Evolutionary conservation across 768 basidiomycete species (phyloP).

Genomic region (Ramaria sp.): DNA sequence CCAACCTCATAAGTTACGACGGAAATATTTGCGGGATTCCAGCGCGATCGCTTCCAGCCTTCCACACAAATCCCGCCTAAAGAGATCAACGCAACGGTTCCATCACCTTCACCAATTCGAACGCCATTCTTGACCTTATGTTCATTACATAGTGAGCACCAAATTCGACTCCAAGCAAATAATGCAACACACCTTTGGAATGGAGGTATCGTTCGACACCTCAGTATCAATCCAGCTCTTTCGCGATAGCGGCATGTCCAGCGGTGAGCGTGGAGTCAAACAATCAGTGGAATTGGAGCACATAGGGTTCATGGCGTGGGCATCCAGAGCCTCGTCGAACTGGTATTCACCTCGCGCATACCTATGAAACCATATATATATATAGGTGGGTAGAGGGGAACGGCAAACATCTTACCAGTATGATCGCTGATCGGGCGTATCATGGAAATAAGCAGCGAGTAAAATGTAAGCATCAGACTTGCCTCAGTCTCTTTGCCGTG

Average conservation of each 20-base stretch:
- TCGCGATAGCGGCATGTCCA: conserved; percentile 46
- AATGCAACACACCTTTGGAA: conserved; percentile 38
- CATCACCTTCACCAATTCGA: conserved; percentile 91
- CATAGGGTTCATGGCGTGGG: conserved; percentile 32
- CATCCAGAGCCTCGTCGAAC: conserved; percentile 40
- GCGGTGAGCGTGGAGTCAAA: conserved; percentile 30
- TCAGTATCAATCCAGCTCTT: conserved; percentile 80
- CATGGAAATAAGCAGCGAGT: conserved; percentile 4
- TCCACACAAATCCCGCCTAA: conserved; percentile 95
- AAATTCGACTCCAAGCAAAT: background rate
- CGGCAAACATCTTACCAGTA: conserved; percentile 50
- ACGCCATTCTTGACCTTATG: conserved; percentile 68
- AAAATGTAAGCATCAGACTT: conserved; percentile 13
- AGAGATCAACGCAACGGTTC: conserved; percentile 78
- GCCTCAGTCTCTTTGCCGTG: conserved; percentile 95
- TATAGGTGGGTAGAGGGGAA: background rate
- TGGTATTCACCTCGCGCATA: conserved; percentile 66
- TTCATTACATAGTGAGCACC: background rate
- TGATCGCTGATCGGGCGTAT: conserved; percentile 44
- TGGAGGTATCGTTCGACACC: conserved; percentile 52
- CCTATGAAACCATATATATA: conserved; percentile 24
- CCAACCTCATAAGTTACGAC: conserved; percentile 79
- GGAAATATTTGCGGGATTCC: conserved; percentile 88
- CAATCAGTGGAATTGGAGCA: conserved; percentile 41
- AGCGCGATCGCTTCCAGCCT: conserved; percentile 81